Evolutionary conservation across 1,139 yeast species (phyloP).

Genomic region (Blastobotrys serpentis): DNA sequence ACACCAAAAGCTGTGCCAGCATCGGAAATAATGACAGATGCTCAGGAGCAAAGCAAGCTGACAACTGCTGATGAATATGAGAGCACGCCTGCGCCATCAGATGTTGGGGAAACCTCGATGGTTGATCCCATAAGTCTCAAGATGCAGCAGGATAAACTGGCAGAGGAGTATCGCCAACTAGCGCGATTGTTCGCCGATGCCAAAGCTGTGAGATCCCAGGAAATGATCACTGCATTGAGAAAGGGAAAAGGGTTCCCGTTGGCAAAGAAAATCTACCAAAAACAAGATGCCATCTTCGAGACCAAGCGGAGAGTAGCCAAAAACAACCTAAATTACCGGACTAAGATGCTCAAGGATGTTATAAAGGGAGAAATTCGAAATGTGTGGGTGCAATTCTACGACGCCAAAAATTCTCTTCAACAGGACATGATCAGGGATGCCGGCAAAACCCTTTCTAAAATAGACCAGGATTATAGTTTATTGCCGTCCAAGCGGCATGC

Average conservation of each 20-base stretch:
- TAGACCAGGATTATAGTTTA: constrained; percentile 28
- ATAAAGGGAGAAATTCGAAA: constrained; percentile 33
- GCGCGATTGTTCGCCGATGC: constrained; percentile 34
- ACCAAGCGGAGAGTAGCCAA: constrained; percentile 22
- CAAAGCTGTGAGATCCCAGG: constrained; percentile 31
- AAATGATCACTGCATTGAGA: constrained; percentile 30
- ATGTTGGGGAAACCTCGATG: constrained; percentile 13
- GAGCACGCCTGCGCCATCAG: constrained; percentile 14
- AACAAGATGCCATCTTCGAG: constrained; percentile 28
- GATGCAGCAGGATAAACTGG: constrained; percentile 31
- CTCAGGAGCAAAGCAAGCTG: not conserved
- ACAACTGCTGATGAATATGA: not conserved
- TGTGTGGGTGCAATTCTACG: constrained; percentile 34
- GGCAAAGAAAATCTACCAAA: constrained; percentile 27
- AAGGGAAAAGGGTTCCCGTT: constrained; percentile 27
- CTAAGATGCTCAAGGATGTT: constrained; percentile 27
- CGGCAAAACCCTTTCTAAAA: constrained; percentile 23
- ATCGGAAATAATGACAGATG: not conserved
- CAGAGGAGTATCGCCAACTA: constrained; percentile 31
- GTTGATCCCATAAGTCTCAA: constrained; percentile 1
- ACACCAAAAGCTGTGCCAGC: too few species aligned
- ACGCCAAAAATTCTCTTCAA: constrained; percentile 28
- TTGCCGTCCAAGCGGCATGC: constrained; percentile 7
- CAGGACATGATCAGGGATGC: constrained; percentile 26
- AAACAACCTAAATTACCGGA: constrained; percentile 26